Conservation (phyloP, 345 rosid genomes). For the Eutrema japonicum region DNA sequence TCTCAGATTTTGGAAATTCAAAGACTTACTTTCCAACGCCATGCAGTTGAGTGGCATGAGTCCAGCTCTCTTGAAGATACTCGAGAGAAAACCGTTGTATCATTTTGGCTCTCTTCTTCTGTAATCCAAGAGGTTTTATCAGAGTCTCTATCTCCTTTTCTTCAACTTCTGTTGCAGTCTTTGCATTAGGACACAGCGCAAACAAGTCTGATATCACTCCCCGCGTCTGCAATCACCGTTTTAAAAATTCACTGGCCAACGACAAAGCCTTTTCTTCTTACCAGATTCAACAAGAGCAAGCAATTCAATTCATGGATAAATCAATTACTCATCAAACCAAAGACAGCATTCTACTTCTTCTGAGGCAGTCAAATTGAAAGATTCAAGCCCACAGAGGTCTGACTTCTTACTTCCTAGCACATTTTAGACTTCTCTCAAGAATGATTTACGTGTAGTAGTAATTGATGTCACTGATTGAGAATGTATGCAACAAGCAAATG, state of each 20-base stretch:
- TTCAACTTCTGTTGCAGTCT: slow-evolving; percentile 54
- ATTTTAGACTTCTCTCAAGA: background rate
- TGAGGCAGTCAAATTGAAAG: background rate
- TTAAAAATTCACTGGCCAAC: background rate
- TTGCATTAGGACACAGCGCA: slow-evolving; percentile 69
- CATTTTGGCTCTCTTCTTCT: slow-evolving; percentile 62
- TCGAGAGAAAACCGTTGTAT: slow-evolving; percentile 63
- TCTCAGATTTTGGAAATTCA: background rate
- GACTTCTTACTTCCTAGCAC: slow-evolving; percentile 3
- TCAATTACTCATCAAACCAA: background rate
- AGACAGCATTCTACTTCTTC: slow-evolving; percentile 7
- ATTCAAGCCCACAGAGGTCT: slow-evolving; percentile 4
- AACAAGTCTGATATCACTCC: slow-evolving; percentile 56
- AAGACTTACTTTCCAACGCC: slow-evolving; percentile 73
- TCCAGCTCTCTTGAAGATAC: slow-evolving; percentile 72
- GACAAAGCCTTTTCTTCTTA: background rate
- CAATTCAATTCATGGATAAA: background rate
- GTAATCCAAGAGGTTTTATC: slow-evolving; percentile 61
- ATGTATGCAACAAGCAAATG: background rate
- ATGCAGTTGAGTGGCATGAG: slow-evolving; percentile 76
- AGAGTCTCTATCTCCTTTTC: slow-evolving; percentile 51
- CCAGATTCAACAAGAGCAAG: slow-evolving; percentile 9
- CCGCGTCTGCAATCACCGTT: slow-evolving; percentile 50
- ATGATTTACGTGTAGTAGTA: background rate
- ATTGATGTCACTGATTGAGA: background rate